phyloP scores from a whole-genome alignment of 2,329 filamentous ascomycete species.

The Zasmidium cellare region DNA sequence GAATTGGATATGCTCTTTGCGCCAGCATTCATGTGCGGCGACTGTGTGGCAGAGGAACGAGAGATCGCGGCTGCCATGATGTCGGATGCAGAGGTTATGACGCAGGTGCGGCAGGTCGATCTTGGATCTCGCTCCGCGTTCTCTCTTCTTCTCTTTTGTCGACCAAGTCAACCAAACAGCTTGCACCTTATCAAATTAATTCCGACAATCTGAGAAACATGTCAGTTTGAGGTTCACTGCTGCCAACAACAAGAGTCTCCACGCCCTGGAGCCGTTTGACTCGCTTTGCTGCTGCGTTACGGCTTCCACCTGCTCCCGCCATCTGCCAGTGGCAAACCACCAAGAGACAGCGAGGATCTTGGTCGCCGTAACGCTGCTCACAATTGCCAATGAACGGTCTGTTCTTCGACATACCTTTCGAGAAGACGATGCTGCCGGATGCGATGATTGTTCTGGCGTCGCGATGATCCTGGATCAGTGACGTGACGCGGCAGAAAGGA shows the following conservation, averaged over 20 bases:
- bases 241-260: too few relatives aligned
- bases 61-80: constrained; percentile 5
- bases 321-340: neutral
- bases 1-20: constrained; percentile 28
- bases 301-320: neutral
- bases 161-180: too few relatives aligned
- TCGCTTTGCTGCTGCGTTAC: neutral
- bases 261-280: neutral
- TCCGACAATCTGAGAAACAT: too few relatives aligned
- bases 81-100: constrained; percentile 1
- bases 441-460: neutral
- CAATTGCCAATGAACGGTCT: neutral
- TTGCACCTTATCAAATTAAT: too few relatives aligned
- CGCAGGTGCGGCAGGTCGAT: neutral
- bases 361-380: neutral
- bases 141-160: neutral
- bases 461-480: constrained; percentile 8
- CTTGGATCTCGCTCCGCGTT: neutral
- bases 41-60: too few relatives aligned
- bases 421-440: neutral
- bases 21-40: constrained; percentile 27
- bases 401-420: neutral
- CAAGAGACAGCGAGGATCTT: neutral
- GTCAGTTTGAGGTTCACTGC: too few relatives aligned
- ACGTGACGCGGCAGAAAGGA: constrained; percentile 5